A percentile compares a stretch with the other conserved stretches of the same genome.
These are phyloP conservation scores for Boletellus ananiceps DNA, from an alignment of 768 basidiomycete genomes.

Conservation along the genomic window DNA sequence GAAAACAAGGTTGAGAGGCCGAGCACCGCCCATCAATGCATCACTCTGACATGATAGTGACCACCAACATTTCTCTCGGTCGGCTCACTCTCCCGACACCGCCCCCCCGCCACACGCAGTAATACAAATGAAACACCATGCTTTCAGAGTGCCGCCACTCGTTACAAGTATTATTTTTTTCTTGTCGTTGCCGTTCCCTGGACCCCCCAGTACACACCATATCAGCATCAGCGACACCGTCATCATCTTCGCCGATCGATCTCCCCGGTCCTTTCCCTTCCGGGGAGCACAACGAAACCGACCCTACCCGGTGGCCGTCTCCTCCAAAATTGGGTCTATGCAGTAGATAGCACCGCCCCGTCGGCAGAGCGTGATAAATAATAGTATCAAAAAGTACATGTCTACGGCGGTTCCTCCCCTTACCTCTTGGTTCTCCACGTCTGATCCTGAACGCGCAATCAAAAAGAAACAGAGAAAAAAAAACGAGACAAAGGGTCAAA, in stretches of 20 bases:
- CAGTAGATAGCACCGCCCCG: background rate
- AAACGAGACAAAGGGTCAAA: background rate
- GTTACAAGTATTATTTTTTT: too few species aligned
- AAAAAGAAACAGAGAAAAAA: background rate
- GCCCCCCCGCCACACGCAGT: too few species aligned
- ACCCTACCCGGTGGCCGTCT: background rate
- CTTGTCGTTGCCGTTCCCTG: too few species aligned
- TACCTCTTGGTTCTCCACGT: conserved; percentile 3
- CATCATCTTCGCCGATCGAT: conserved; percentile 6
- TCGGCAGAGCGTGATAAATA: conserved; percentile 18
- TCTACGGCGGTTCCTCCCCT: conserved; percentile 12
- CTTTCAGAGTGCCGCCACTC: too few species aligned
- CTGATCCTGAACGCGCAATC: conserved; percentile 1
- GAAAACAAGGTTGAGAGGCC: too few species aligned
- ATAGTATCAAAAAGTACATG: conserved; percentile 14
- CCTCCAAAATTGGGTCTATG: conserved; percentile 7
- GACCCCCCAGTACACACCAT: too few species aligned
- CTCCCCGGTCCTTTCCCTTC: background rate
- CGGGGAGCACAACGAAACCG: background rate
- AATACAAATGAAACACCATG: too few species aligned
- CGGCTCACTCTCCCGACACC: too few species aligned
- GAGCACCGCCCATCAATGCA: too few species aligned
- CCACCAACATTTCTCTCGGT: too few species aligned
- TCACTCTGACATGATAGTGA: too few species aligned
- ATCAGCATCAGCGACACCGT: too few species aligned